These are phyloP conservation scores for Hypoxylon sp. DNA, from an alignment of 2,329 filamentous ascomycete genomes.

Conservation along the genomic window DNA sequence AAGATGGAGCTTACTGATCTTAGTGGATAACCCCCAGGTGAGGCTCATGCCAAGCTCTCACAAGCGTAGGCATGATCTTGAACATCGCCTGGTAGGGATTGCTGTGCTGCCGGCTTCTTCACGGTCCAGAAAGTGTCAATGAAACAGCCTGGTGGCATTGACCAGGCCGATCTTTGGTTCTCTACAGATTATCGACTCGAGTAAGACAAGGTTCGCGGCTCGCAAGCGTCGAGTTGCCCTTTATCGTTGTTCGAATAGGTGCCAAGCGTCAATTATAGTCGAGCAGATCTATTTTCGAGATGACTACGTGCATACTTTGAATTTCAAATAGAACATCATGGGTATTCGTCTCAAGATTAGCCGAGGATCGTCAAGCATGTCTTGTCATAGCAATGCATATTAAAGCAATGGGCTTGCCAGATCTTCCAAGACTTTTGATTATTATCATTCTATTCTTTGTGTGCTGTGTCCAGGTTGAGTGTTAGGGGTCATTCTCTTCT, in stretches of 20 bases:
- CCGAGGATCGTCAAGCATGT: slow-evolving; percentile 45
- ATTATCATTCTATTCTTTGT: slow-evolving; percentile 42
- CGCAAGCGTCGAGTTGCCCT: slow-evolving; percentile 41
- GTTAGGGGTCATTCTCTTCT: slow-evolving; percentile 48
- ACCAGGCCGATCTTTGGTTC: slow-evolving; percentile 31
- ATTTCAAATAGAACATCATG: slow-evolving; percentile 33
- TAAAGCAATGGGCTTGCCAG: slow-evolving; percentile 49
- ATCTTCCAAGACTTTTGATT: slow-evolving; percentile 47
- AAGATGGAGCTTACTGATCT: slow-evolving; percentile 19
- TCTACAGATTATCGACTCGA: slow-evolving; percentile 30
- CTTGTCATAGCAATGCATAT: slow-evolving; percentile 52
- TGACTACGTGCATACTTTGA: slow-evolving; percentile 21
- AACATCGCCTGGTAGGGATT: slow-evolving; percentile 38
- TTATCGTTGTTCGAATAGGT: slow-evolving; percentile 10
- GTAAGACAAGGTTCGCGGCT: slow-evolving; percentile 38
- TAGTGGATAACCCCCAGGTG: slow-evolving; percentile 27
- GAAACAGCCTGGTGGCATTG: slow-evolving; percentile 40
- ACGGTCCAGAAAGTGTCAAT: slow-evolving; percentile 30
- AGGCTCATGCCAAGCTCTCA: slow-evolving; percentile 45
- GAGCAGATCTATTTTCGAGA: slow-evolving; percentile 37
- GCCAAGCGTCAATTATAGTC: slow-evolving; percentile 37
- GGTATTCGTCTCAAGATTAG: slow-evolving; percentile 43
- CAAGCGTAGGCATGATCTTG: slow-evolving; percentile 38
- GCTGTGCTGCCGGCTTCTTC: slow-evolving; percentile 20
- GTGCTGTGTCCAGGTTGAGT: slow-evolving; percentile 34